Evolutionary conservation across 1,284 basidiomycete species (phyloP), one percentile per base, ranked within the genome.

Genomic region (Ceratobasidium sp.): DNA sequence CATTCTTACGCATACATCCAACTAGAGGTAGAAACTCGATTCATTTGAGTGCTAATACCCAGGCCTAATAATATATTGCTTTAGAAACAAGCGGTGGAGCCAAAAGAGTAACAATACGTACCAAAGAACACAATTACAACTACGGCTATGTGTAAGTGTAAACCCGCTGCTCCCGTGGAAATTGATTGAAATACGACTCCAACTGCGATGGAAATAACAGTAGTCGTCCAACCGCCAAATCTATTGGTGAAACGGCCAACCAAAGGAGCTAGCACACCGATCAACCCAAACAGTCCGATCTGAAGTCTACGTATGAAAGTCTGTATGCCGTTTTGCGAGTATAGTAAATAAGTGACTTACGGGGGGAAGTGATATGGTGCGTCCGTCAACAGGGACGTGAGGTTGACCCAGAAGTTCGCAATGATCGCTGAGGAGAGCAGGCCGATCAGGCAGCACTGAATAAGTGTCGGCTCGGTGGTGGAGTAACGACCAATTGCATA

Each of bases 281-380:
- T 81, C 2, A 92, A 80, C 2, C 89, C 90, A 78, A 92, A 91
- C 10, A 92, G 82, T 1, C 91, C 91, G 71, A 91, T 91, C 26
- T 85, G 82, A 43, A 92, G 80, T 43, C 34, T 55, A 36, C 50
- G 23, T 1, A 28, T 34, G 45, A 36, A 3, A 48, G 16, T 26
- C 16, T 23, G 41, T 28, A 6, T 65, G 28, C 55, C 21, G 50
- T 45, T 50, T 58, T 39, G 28, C 43, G 23, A 21, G 32, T 6
- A 50, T 28, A 18, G 5, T 10, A 12, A 36, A 16, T 12, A 21
- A 52, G 39, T n/a, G 16, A 79, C 86, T 60, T 76, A 88, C 87
- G 87, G 89, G 0, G 86, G 87, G 75, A 87, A 91, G 76, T 87
- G 77, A 76, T 91, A 92, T 1, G 89, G 89, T 1, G 85, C 77